Conservation (phyloP, 2,329 filamentous ascomycete species). For the Monilinia fructigena region DNA sequence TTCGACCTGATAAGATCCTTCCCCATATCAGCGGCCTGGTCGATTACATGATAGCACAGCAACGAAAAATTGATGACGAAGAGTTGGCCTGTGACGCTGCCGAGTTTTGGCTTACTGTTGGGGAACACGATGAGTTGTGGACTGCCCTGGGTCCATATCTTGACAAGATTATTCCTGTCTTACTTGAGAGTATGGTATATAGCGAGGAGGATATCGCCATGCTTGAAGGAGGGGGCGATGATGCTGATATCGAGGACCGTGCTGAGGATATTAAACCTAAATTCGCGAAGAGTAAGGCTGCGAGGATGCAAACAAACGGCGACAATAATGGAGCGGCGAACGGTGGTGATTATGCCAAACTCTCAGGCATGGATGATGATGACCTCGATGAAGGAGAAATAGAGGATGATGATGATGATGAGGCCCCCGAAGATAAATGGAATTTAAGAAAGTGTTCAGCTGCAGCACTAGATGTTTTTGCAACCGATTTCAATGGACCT, state of each 20-base stretch:
- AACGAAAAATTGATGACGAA: conserved; percentile 76
- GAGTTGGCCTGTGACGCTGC: conserved; percentile 92
- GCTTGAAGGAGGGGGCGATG: conserved; percentile 79
- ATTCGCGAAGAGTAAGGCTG: conserved; percentile 71
- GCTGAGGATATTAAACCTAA: conserved; percentile 88
- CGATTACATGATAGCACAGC: conserved; percentile 88
- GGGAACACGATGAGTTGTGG: conserved; percentile 81
- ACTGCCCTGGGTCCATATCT: conserved; percentile 75
- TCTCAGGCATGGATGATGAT: conserved; percentile 54
- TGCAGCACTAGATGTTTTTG: conserved; percentile 90
- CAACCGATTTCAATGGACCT: conserved; percentile 80
- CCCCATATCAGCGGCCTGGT: conserved; percentile 87
- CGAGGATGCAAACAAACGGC: conserved; percentile 46
- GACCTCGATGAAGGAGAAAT: conserved; percentile 87
- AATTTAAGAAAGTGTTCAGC: conserved; percentile 96
- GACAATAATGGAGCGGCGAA: conserved; percentile 53
- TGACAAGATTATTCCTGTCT: conserved; percentile 79
- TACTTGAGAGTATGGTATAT: conserved; percentile 95
- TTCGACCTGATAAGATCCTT: conserved; percentile 82
- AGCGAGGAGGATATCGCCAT: conserved; percentile 88
- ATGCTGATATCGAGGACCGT: conserved; percentile 88
- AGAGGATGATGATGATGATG: conserved; percentile 73
- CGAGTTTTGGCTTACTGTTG: conserved; percentile 95
- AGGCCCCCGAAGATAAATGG: conserved; percentile 88
- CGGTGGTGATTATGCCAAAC: conserved; percentile 55